Evolutionary conservation across 495 filamentous ascomycete genomes (phyloP).

Genomic region (Xylaria bambusicola): DNA sequence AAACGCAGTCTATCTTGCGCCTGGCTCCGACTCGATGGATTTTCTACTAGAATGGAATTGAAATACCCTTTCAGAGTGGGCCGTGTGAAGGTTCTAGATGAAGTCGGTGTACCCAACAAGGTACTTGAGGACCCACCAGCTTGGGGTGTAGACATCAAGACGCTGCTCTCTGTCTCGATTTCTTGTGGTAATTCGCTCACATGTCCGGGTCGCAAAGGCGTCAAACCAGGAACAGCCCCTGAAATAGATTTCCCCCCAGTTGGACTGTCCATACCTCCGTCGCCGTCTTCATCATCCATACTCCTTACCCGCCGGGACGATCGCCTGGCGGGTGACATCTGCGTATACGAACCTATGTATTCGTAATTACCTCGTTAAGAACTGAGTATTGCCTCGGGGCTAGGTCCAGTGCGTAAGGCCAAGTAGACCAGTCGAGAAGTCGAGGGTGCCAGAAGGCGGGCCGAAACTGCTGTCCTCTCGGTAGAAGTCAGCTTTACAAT

Average conservation of each 20-base stretch:
- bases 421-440: neutral
- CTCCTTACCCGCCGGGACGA: neutral
- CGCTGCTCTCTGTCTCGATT: neutral
- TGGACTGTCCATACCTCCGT: neutral
- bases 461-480: neutral
- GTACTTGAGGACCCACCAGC: neutral
- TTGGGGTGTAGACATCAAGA: conserved; percentile 13
- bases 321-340: neutral
- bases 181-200: neutral
- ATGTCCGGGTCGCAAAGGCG: neutral
- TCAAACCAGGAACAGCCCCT: neutral
- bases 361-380: neutral
- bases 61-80: conserved; percentile 8
- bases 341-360: neutral
- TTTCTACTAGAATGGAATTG: neutral
- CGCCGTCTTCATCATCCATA: neutral
- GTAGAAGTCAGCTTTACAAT: conserved; percentile 7
- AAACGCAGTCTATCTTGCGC: conserved; percentile 5
- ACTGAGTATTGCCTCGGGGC: neutral
- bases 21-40: neutral
- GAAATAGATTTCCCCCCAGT: neutral
- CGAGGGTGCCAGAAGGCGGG: neutral
- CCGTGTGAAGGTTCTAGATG: conserved; percentile 6
- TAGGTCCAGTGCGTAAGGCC: neutral
- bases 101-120: neutral